Evolutionary conservation across 2,329 filamentous ascomycete species (phyloP).

Genomic region (Curvularia sp.): DNA sequence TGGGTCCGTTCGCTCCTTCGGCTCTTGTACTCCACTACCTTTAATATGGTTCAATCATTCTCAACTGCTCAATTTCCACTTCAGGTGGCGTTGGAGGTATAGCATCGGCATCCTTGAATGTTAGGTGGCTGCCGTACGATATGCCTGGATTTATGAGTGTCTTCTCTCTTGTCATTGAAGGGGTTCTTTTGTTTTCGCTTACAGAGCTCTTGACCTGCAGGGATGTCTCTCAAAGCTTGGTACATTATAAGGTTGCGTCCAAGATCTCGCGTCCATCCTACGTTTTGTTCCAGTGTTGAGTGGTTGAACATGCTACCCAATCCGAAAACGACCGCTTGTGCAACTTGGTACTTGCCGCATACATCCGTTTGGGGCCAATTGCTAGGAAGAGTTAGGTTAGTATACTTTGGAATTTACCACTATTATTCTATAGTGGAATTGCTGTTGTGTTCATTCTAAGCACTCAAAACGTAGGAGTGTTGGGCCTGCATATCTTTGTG

Average conservation of each 20-base stretch:
- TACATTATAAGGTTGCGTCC: constrained; percentile 58
- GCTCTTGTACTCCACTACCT: constrained; percentile 28
- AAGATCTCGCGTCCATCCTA: constrained; percentile 62
- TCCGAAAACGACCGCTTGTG: constrained; percentile 63
- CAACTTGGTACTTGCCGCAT: constrained; percentile 43
- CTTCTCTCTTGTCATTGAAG: neutral
- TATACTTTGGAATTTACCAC: constrained; percentile 2
- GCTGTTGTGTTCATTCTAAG: neutral
- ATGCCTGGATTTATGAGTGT: constrained; percentile 49
- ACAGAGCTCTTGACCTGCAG: constrained; percentile 63
- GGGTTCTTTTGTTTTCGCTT: constrained; percentile 39
- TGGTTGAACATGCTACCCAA: constrained; percentile 68
- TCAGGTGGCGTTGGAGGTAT: constrained; percentile 38
- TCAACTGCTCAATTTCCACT: constrained; percentile 51
- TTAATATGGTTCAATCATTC: constrained; percentile 52
- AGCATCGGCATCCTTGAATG: constrained; percentile 55
- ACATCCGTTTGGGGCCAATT: constrained; percentile 53
- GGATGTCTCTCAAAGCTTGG: constrained; percentile 58
- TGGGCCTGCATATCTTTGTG: neutral
- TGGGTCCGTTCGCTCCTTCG: constrained; percentile 12
- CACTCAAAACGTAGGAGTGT: neutral
- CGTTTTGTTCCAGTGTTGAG: constrained; percentile 60
- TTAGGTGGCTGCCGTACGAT: constrained; percentile 57
- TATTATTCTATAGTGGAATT: neutral
- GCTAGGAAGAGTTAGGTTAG: constrained; percentile 33